A percentile compares a stretch with the other conserved stretches of the same genome.
Conservation (phyloP, 768 basidiomycete species). For the Termitomyces sp. region DNA sequence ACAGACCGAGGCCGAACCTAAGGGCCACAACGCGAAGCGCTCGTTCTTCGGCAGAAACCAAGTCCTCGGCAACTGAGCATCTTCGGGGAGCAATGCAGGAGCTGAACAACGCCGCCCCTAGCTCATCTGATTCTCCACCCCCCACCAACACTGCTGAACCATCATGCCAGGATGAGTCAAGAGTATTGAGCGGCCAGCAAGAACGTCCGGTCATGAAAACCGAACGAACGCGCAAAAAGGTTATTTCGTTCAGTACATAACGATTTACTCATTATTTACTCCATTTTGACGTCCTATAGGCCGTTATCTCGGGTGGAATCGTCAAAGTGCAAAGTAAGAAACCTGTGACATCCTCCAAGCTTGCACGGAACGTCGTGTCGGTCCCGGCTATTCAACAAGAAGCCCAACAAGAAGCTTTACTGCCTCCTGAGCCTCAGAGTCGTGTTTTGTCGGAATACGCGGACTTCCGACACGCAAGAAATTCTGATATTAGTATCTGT, state of each 20-base stretch:
- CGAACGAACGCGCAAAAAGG: constrained; percentile 11
- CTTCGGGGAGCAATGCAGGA: constrained; percentile 25
- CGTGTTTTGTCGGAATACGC: constrained; percentile 6
- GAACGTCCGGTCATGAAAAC: constrained; percentile 5
- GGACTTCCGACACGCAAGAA: constrained; percentile 5
- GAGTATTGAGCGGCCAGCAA: background rate
- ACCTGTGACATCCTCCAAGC: constrained; percentile 3
- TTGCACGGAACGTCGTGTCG: constrained; percentile 8
- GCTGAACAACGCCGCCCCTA: constrained; percentile 17
- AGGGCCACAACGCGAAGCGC: constrained; percentile 11
- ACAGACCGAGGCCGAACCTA: constrained; percentile 15
- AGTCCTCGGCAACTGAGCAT: constrained; percentile 8
- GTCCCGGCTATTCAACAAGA: constrained; percentile 8
- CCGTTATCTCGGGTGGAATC: constrained; percentile 25
- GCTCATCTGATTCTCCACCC: background rate
- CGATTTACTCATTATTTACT: constrained; percentile 5
- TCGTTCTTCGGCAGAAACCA: constrained; percentile 16
- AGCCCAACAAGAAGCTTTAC: background rate
- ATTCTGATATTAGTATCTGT: constrained; percentile 25
- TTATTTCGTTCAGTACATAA: constrained; percentile 5
- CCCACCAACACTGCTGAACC: background rate
- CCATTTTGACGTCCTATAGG: constrained; percentile 6
- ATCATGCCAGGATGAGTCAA: background rate
- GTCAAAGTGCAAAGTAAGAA: constrained; percentile 20
- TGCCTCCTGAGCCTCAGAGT: background rate